Evolutionary conservation across 352 stramenopile genomes (phyloP).

Genomic region (Pythium graminicola): DNA sequence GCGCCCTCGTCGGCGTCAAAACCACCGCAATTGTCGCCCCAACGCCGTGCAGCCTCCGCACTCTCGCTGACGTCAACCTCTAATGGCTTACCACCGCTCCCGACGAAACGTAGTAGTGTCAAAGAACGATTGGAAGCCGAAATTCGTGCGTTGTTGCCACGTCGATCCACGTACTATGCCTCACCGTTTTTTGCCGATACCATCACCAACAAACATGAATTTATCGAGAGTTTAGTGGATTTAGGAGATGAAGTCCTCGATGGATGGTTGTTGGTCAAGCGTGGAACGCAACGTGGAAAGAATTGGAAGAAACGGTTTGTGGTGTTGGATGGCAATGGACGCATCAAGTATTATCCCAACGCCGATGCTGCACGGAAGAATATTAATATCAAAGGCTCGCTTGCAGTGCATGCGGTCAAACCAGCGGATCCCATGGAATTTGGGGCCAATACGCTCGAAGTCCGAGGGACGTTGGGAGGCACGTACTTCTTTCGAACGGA

Average conservation of each 20-base stretch:
- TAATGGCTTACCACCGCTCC: constrained; percentile 2
- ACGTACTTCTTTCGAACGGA: constrained; percentile 81
- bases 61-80: neutral
- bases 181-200: constrained; percentile 75
- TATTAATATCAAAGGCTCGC: constrained; percentile 68
- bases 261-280: constrained; percentile 78
- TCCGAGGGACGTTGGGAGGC: constrained; percentile 63
- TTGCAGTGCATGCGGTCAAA: constrained; percentile 72
- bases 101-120: constrained; percentile 28
- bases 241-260: constrained; percentile 63
- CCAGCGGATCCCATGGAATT: constrained; percentile 66
- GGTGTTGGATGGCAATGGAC: constrained; percentile 60
- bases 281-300: constrained; percentile 55
- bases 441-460: constrained; percentile 66
- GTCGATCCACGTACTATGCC: constrained; percentile 65
- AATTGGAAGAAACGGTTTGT: constrained; percentile 85
- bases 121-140: constrained; percentile 60
- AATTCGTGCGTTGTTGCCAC: constrained; percentile 47
- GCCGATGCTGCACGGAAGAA: constrained; percentile 69
- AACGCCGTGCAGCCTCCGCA: neutral
- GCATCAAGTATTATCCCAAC: constrained; percentile 78
- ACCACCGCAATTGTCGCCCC: no score
- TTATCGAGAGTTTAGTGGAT: constrained; percentile 57
- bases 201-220: constrained; percentile 67
- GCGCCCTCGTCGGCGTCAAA: neutral